These are phyloP conservation scores for Gracilaria gracilis DNA, from an alignment of 23 red algal species.

Conservation along the genomic window DNA sequence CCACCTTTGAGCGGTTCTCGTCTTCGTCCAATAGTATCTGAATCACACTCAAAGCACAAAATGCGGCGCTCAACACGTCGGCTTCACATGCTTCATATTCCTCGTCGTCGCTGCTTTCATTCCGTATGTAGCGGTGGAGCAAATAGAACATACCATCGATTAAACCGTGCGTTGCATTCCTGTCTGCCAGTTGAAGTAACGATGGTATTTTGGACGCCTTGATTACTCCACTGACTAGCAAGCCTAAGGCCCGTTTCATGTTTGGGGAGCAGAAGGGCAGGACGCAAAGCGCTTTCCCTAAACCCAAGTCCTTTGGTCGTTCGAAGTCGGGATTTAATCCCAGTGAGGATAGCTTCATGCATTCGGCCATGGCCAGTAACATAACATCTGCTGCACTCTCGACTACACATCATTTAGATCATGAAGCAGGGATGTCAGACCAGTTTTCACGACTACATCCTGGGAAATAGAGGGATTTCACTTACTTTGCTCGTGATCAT, in stretches of 20 bases:
- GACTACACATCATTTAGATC: not conserved
- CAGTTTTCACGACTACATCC: not conserved
- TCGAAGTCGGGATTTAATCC: not conserved
- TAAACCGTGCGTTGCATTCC: conserved; percentile 17
- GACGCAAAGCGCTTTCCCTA: conserved; percentile 2
- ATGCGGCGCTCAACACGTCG: conserved; percentile 17
- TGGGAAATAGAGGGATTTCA: not conserved
- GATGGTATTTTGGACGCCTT: conserved; percentile 1
- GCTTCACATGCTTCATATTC: conserved; percentile 6
- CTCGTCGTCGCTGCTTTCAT: not conserved
- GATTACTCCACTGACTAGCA: not conserved
- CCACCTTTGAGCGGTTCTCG: conserved; percentile 6
- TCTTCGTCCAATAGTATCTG: not conserved
- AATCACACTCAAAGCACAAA: conserved; percentile 14
- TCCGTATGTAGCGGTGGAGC: not conserved
- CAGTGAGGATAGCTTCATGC: not conserved
- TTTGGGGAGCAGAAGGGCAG: conserved; percentile 24
- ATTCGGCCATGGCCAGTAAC: conserved; percentile 15
- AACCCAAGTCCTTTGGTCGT: conserved; percentile 12
- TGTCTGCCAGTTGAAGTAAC: not conserved
- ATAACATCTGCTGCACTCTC: conserved; percentile 26
- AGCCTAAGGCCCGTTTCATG: conserved; percentile 15
- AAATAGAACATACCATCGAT: conserved; percentile 41
- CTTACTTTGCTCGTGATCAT: conserved; percentile 28
- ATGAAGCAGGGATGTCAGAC: not conserved